phyloP scores from a whole-genome alignment of 2,329 filamentous ascomycete genomes.

The Penicillium decumbens region DNA sequence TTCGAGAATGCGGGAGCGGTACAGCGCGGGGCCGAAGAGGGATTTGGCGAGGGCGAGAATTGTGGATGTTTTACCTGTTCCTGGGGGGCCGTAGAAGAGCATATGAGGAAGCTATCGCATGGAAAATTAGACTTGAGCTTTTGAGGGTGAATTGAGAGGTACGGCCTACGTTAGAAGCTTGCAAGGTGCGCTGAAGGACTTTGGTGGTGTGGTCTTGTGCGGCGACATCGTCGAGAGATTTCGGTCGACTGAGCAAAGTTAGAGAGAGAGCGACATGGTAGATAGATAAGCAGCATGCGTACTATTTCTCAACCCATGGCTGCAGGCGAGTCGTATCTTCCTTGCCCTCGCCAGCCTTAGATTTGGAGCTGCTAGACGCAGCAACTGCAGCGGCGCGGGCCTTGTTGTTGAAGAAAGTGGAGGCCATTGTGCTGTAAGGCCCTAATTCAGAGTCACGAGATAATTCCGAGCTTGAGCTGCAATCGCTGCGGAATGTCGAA shows the following conservation, averaged over 20 bases:
- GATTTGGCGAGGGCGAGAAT: constrained; percentile 96
- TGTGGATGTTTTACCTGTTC: constrained; percentile 96
- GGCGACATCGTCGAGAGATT: constrained; percentile 87
- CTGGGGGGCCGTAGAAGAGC: constrained; percentile 97
- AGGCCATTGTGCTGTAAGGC: constrained; percentile 50
- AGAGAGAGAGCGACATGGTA: background rate
- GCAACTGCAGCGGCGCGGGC: constrained; percentile 70
- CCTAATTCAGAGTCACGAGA: background rate
- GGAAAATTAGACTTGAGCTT: constrained; percentile 1
- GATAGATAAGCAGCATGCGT: constrained; percentile 19
- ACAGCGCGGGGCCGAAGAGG: constrained; percentile 90
- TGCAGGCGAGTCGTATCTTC: constrained; percentile 66
- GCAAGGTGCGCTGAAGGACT: constrained; percentile 83
- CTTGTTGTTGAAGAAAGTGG: constrained; percentile 93
- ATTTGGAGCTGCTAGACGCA: constrained; percentile 63
- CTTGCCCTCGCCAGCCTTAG: constrained; percentile 59
- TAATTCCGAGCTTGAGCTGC: constrained; percentile 1
- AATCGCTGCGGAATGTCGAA: constrained; percentile 9
- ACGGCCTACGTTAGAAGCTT: constrained; percentile 75
- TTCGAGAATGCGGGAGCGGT: constrained; percentile 92
- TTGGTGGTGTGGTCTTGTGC: constrained; percentile 96
- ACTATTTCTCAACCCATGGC: constrained; percentile 99
- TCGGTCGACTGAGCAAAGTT: constrained; percentile 66
- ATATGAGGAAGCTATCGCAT: constrained; percentile 76
- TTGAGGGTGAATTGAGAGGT: background rate